Percentiles rank a stretch among this genome's conserved stretches.
phyloP scores from a whole-genome alignment of 768 basidiomycete genomes.

The Amylocystis lapponica region DNA sequence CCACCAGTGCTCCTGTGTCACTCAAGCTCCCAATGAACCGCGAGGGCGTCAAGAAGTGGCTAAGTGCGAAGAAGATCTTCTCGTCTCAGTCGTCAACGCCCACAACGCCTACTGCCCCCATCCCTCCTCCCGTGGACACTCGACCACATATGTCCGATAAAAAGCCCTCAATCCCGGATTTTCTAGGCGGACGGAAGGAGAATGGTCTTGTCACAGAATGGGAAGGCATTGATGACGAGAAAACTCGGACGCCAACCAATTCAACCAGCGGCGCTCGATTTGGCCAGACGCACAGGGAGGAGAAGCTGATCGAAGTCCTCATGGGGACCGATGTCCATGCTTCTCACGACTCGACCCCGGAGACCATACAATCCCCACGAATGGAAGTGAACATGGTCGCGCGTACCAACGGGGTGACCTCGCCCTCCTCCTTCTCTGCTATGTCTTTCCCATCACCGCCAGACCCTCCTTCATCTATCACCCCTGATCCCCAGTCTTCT shows the following conservation, averaged over 20 bases:
- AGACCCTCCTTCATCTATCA: slow-evolving; percentile 56
- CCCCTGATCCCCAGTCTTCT: slow-evolving; percentile 76
- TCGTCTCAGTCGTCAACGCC: slow-evolving; percentile 36
- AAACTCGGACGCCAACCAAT: slow-evolving; percentile 45
- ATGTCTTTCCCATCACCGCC: slow-evolving; percentile 31
- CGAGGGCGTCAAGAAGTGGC: slow-evolving; percentile 78
- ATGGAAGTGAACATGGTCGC: slow-evolving; percentile 10
- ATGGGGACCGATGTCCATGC: not conserved
- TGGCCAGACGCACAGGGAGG: slow-evolving; percentile 15
- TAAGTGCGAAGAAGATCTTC: slow-evolving; percentile 56
- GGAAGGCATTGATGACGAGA: slow-evolving; percentile 53
- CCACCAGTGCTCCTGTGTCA: slow-evolving; percentile 26
- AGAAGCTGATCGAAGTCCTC: slow-evolving; percentile 7
- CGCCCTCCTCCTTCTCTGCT: slow-evolving; percentile 15
- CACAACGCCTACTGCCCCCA: slow-evolving; percentile 22
- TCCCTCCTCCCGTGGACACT: slow-evolving; percentile 21
- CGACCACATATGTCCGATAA: slow-evolving; percentile 37
- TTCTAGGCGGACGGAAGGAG: slow-evolving; percentile 50
- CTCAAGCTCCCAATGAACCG: slow-evolving; percentile 65
- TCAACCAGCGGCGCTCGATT: slow-evolving; percentile 29
- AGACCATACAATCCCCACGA: slow-evolving; percentile 5
- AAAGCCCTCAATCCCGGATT: slow-evolving; percentile 64
- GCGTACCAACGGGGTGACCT: slow-evolving; percentile 10
- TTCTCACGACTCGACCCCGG: slow-evolving; percentile 8
- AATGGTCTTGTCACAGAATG: slow-evolving; percentile 49